These are phyloP conservation scores for Cercospora zeina DNA, from an alignment of 2,329 filamentous ascomycete species.

Conservation along the genomic window DNA sequence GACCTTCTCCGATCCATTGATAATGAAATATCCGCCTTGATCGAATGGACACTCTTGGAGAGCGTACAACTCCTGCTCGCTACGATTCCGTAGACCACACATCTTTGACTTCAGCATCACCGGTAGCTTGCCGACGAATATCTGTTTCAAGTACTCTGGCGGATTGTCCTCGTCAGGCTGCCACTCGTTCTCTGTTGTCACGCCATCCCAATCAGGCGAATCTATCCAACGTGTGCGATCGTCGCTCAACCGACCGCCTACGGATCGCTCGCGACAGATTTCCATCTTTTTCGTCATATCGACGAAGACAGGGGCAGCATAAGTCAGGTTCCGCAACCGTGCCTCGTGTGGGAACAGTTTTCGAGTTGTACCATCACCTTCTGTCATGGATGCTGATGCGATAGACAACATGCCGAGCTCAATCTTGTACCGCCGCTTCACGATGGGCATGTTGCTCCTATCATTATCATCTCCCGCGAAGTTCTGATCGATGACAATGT, in stretches of 20 bases:
- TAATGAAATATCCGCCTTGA: constrained; percentile 97
- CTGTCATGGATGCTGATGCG: constrained; percentile 84
- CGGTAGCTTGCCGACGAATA: constrained; percentile 93
- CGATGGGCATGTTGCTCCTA: constrained; percentile 63
- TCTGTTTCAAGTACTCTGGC: constrained; percentile 49
- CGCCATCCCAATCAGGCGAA: constrained; percentile 42
- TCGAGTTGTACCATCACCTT: constrained; percentile 84
- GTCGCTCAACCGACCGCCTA: constrained; percentile 63
- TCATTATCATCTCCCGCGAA: constrained; percentile 74
- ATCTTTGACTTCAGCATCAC: constrained; percentile 98
- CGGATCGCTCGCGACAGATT: constrained; percentile 73
- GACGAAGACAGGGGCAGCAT: constrained; percentile 86
- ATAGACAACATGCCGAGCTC: constrained; percentile 90
- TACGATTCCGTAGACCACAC: constrained; percentile 80
- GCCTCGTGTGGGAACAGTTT: constrained; percentile 92
- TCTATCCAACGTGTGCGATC: constrained; percentile 54
- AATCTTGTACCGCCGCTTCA: constrained; percentile 89
- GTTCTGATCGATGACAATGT: constrained; percentile 90
- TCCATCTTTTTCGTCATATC: constrained; percentile 83
- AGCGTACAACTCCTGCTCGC: constrained; percentile 81
- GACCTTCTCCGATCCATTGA: constrained; percentile 98
- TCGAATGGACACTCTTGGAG: constrained; percentile 98
- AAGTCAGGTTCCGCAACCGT: constrained; percentile 91
- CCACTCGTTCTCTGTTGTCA: constrained; percentile 50
- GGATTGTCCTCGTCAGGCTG: constrained; percentile 39